Conservation (phyloP, 2,329 filamentous ascomycete genomes). For the Peltaster fructicola region DNA sequence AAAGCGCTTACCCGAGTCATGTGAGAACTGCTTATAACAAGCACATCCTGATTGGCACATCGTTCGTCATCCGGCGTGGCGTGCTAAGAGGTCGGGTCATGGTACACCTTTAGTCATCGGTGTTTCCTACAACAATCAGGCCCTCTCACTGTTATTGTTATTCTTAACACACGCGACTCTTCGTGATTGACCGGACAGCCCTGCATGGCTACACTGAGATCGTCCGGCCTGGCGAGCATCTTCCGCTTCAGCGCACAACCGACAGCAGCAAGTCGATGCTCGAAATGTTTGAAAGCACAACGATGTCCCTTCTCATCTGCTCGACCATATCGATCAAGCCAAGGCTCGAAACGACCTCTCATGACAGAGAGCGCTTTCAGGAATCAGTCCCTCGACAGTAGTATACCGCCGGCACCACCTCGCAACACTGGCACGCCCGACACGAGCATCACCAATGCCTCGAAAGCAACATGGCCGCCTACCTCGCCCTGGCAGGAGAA, state of each 20-base stretch:
- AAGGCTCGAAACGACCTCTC: conserved; percentile 41
- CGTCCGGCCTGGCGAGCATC: conserved; percentile 15
- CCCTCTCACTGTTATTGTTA: too few relatives aligned
- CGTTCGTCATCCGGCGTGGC: too few relatives aligned
- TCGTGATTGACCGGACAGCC: not conserved
- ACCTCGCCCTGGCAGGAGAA: conserved; percentile 25
- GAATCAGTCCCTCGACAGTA: conserved; percentile 38
- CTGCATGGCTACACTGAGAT: conserved; percentile 15
- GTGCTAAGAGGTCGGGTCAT: too few relatives aligned
- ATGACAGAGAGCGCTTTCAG: conserved; percentile 49
- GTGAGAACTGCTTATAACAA: too few relatives aligned
- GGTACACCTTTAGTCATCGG: too few relatives aligned
- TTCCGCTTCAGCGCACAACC: conserved; percentile 20
- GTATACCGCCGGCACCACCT: conserved; percentile 39
- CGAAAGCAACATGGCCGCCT: conserved; percentile 28
- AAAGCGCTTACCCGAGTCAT: too few relatives aligned
- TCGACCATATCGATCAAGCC: conserved; percentile 19
- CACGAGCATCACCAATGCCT: conserved; percentile 40
- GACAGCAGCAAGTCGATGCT: conserved; percentile 17
- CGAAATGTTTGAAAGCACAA: conserved; percentile 24
- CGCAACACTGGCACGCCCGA: conserved; percentile 41
- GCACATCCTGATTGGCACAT: too few relatives aligned
- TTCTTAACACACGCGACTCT: too few relatives aligned
- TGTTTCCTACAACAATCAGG: too few relatives aligned
- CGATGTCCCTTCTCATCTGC: conserved; percentile 27